These are phyloP conservation scores for Adansonia madagascariensis DNA, from an alignment of 441 rosid genomes.

Conservation along the genomic window DNA sequence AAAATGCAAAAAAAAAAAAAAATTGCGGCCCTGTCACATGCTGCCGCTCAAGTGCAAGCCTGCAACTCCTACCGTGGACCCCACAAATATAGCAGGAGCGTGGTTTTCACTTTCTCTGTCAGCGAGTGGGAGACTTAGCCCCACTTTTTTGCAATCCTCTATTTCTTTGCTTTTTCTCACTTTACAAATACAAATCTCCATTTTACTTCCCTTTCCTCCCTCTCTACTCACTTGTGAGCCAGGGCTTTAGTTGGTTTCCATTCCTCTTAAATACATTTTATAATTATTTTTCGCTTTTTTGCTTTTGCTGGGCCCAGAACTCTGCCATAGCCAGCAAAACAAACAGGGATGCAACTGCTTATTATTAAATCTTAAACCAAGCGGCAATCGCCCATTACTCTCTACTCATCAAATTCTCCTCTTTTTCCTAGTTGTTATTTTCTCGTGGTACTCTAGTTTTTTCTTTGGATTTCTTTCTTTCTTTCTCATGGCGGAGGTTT, in stretches of 20 bases:
- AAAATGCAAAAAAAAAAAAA: background rate
- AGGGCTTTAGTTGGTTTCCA: background rate
- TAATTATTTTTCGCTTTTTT: background rate
- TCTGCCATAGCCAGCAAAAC: constrained; percentile 12
- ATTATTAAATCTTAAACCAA: constrained; percentile 46
- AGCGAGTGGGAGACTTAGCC: constrained; percentile 6
- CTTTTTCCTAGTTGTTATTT: background rate
- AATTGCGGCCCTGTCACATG: constrained; percentile 38
- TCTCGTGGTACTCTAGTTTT: too few relatives aligned
- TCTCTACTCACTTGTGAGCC: background rate
- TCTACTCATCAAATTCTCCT: constrained; percentile 10
- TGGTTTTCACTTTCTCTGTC: background rate
- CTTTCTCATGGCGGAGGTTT: constrained; percentile 56
- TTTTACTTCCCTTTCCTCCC: background rate
- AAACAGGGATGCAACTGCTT: constrained; percentile 1
- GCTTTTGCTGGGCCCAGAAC: background rate
- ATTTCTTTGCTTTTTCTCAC: background rate
- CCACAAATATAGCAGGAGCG: constrained; percentile 26
- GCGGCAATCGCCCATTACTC: constrained; percentile 36
- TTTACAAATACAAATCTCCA: constrained; percentile 22
- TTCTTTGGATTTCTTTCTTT: background rate
- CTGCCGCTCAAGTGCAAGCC: constrained; percentile 31
- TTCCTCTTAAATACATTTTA: background rate
- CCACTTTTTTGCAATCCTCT: background rate
- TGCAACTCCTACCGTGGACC: constrained; percentile 28